A percentile compares a stretch with the other conserved stretches of the same genome.
These are phyloP conservation scores for Pseudogymnoascus sp. DNA, from an alignment of 2,329 filamentous ascomycete species.

Conservation along the genomic window DNA sequence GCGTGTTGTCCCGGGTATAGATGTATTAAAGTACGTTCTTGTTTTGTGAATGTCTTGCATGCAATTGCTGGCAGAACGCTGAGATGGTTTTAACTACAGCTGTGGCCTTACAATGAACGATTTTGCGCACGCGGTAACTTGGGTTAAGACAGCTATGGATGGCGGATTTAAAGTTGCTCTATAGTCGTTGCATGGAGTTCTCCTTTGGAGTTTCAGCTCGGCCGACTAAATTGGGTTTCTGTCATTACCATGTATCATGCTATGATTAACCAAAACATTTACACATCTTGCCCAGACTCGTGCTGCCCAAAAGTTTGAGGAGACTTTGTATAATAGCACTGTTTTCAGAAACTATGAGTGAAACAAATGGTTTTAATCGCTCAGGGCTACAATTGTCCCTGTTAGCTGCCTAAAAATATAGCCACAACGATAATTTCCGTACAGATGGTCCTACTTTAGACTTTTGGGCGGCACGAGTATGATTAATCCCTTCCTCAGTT, in stretches of 20 bases:
- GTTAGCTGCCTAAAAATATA: too few species aligned
- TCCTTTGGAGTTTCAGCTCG: neutral
- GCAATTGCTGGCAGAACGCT: neutral
- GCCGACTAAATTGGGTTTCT: neutral
- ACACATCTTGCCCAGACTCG: too few species aligned
- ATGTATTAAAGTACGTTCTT: neutral
- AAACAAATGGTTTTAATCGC: too few species aligned
- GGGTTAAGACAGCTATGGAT: neutral
- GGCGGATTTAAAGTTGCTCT: neutral
- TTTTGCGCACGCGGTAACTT: neutral
- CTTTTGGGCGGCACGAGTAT: too few species aligned
- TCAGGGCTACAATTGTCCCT: too few species aligned
- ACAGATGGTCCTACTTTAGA: too few species aligned
- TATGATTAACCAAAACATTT: neutral
- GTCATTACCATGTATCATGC: neutral
- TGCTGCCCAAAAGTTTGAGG: too few species aligned
- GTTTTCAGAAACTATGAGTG: too few species aligned
- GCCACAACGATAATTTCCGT: too few species aligned
- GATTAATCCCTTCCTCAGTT: too few species aligned
- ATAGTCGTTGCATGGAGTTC: neutral
- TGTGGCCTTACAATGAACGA: neutral
- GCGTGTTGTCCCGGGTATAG: neutral
- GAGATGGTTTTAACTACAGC: neutral
- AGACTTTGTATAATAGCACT: too few species aligned
- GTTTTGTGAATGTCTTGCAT: neutral